These are phyloP conservation scores for Teratosphaeria destructans DNA, from an alignment of 2,329 filamentous ascomycete species.

Conservation along the genomic window DNA sequence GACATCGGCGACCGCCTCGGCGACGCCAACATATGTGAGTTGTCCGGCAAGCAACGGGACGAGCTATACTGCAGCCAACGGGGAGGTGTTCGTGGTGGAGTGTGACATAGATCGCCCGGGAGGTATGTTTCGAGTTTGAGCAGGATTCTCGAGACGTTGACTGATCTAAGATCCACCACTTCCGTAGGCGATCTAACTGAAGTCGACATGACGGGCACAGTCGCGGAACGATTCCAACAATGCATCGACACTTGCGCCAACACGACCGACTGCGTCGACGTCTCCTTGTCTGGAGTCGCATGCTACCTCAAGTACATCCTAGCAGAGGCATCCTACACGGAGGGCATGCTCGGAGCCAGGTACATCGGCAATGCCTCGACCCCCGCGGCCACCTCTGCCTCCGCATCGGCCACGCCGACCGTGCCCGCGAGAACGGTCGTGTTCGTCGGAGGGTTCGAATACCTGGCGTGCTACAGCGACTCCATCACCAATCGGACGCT, in stretches of 20 bases:
- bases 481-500: slow-evolving; percentile 1
- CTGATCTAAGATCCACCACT: background rate
- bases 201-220: background rate
- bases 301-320: slow-evolving; percentile 5
- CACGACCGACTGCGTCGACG: background rate
- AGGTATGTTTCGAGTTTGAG: background rate
- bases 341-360: slow-evolving; percentile 2
- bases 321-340: background rate
- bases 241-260: background rate
- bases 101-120: background rate
- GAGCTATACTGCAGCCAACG: background rate
- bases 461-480: slow-evolving; percentile 7
- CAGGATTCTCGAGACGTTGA: background rate
- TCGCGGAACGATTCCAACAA: background rate
- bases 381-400: background rate
- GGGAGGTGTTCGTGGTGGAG: slow-evolving; percentile 1
- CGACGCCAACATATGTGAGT: background rate
- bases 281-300: background rate
- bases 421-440: background rate
- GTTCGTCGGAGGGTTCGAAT: slow-evolving; percentile 3
- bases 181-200: background rate
- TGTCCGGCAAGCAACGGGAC: background rate
- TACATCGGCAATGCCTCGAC: slow-evolving; percentile 5
- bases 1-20: background rate
- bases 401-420: background rate